A percentile compares a stretch with the other conserved stretches of the same genome.
phyloP scores from a whole-genome alignment of 2,329 filamentous ascomycete species.

The Beauveria sp. region DNA sequence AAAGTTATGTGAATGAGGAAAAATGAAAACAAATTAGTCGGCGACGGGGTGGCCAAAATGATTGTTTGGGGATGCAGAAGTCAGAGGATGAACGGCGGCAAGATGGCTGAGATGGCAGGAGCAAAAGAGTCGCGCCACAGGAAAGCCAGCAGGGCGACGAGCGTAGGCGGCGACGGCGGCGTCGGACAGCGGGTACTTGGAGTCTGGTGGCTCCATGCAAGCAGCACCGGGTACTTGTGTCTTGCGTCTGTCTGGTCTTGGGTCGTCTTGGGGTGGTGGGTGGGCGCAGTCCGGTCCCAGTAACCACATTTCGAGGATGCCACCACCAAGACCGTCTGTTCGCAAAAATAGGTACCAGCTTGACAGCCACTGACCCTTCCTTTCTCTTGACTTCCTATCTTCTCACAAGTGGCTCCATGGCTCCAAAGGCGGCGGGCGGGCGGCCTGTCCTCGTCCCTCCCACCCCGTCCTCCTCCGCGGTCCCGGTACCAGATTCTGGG shows the following conservation, averaged over 20 bases:
- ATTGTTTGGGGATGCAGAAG: conserved; percentile 1
- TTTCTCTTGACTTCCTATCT: background rate
- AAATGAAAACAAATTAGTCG: background rate
- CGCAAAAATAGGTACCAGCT: background rate
- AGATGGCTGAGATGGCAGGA: background rate
- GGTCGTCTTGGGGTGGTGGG: background rate
- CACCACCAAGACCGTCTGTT: background rate
- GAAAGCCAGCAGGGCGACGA: background rate
- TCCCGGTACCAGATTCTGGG: conserved; percentile 3
- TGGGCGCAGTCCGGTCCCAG: background rate
- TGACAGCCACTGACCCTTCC: background rate
- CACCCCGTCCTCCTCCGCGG: background rate
- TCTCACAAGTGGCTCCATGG: too few relatives aligned
- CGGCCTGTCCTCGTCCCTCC: background rate
- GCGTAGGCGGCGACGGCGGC: background rate
- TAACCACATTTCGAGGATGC: background rate
- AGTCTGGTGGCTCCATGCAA: background rate
- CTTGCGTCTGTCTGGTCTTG: background rate
- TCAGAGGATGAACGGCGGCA: conserved; percentile 5
- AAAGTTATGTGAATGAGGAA: background rate
- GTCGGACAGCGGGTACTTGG: background rate
- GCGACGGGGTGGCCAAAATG: background rate
- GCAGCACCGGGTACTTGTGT: background rate
- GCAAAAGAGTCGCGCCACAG: conserved; percentile 1
- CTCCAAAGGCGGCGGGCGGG: background rate